Evolutionary conservation across 2,329 filamentous ascomycete genomes (phyloP), one percentile per base, ranked within the genome.

Genomic region (Claviceps arundinis): DNA sequence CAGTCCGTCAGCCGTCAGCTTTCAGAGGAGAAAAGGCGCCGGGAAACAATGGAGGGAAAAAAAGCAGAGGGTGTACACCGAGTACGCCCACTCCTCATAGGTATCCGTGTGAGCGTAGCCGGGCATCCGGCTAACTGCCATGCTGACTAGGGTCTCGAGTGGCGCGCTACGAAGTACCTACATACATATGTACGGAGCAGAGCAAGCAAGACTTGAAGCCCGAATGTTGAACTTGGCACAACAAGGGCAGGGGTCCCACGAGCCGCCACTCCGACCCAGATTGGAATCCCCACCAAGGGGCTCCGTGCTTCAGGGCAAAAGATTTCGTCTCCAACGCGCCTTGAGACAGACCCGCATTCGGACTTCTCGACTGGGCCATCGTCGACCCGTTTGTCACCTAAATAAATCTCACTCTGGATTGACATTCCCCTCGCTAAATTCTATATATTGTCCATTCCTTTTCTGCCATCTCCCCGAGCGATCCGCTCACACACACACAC

Each of bases 201-300:
- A 30, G 8, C 30, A 30, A 30, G 30, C 30, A 30, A 30, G 30
- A 9, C 30, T 4, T 4, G 30, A 34, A 34, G 30, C 30, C 30
- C 30, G 1, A 34, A 34, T 34, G 30, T 34, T 34, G n/a, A n/a
- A n/a, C n/a, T n/a, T n/a, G 30, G 30, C 30, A 34, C 37, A n/a
- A 17, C 47, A 47, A 30, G 26, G 44, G 19, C 37, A 11, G 26
- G 34, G 41, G 42, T 41, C 17, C 47, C 40, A 37, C 52, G 47
- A 24, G 47, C 42, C 34, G 47, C 47, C 47, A 52, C 47, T 47
- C 47, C 42, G 51, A 34, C 50, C 42, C 47, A 50, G 50, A 47
- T 47, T 52, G 45, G 51, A 44, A 37, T 37, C 51, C 49, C 51
- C 50, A 52, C 44, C 44, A 16, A 34, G n/a, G 30, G 37, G 34